phyloP scores from a whole-genome alignment of 352 stramenopile species.

The Hyaloperonospora brassicae region DNA sequence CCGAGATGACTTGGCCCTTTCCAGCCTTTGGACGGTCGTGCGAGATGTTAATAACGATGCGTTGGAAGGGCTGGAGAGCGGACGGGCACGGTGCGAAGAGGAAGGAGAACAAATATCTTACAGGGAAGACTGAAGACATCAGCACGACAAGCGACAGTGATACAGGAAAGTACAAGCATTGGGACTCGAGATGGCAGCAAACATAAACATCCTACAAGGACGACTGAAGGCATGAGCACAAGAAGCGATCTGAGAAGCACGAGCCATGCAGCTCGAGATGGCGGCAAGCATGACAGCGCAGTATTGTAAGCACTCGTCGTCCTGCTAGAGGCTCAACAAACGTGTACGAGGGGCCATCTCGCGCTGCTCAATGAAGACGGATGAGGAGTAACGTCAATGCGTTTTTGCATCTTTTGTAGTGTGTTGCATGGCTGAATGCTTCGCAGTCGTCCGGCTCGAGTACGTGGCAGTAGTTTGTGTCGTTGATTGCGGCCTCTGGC shows the following conservation, averaged over 20 bases:
- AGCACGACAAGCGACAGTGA: slow-evolving; percentile 25
- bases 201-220: slow-evolving; percentile 21
- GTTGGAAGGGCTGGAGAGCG: slow-evolving; percentile 8
- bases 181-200: slow-evolving; percentile 20
- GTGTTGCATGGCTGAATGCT: slow-evolving; percentile 8
- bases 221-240: slow-evolving; percentile 10
- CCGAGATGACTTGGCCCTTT: slow-evolving; percentile 12
- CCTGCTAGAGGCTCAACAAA: slow-evolving; percentile 12
- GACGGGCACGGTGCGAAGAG: slow-evolving; percentile 13
- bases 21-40: slow-evolving; percentile 4
- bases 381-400: slow-evolving; percentile 32
- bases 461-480: too few relatives aligned
- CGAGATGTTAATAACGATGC: slow-evolving; percentile 22
- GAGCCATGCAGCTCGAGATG: slow-evolving; percentile 21
- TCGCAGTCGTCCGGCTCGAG: slow-evolving; percentile 1
- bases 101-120: slow-evolving; percentile 24
- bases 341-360: slow-evolving; percentile 10
- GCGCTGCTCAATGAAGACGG: slow-evolving; percentile 10
- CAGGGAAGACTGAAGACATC: slow-evolving; percentile 14
- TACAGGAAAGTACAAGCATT: slow-evolving; percentile 20
- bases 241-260: slow-evolving; percentile 19
- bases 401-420: slow-evolving; percentile 22
- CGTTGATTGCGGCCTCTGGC: too few relatives aligned
- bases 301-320: slow-evolving; percentile 24
- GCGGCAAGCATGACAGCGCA: slow-evolving; percentile 13